A percentile compares a stretch with the other conserved stretches of the same genome.
phyloP scores from a whole-genome alignment of 2,329 filamentous ascomycete species.

The Arthrobotrys conoides region DNA sequence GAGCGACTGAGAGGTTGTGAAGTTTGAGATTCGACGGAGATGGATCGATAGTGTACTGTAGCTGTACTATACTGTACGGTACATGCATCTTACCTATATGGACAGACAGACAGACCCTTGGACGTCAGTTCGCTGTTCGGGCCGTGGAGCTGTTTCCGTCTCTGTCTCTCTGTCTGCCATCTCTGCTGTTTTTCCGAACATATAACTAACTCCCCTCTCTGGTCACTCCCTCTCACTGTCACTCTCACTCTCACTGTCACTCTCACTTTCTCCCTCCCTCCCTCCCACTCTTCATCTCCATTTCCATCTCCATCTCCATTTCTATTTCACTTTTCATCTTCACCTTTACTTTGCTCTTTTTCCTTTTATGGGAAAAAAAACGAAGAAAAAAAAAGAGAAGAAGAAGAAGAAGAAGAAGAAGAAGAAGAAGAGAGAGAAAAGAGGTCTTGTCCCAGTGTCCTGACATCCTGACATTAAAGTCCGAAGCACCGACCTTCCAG shows the following conservation, averaged over 20 bases:
- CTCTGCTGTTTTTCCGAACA: constrained; percentile 3
- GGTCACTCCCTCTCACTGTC: not conserved
- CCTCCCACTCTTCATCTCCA: too few relatives aligned
- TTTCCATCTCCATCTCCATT: too few relatives aligned
- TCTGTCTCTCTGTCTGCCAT: not conserved
- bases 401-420: not conserved
- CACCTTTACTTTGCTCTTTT: too few relatives aligned
- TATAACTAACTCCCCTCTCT: not conserved
- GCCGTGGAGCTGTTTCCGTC: constrained; percentile 7
- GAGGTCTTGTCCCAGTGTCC: not conserved
- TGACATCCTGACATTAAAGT: constrained; percentile 1
- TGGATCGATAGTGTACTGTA: not conserved
- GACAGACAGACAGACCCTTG: constrained; percentile 3
- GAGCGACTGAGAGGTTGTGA: not conserved
- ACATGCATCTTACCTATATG: too few relatives aligned
- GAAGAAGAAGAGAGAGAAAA: not conserved
- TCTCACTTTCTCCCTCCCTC: not conserved
- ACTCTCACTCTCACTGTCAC: not conserved
- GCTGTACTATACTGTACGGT: too few relatives aligned
- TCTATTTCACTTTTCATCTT: too few relatives aligned
- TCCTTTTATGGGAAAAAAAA: too few relatives aligned
- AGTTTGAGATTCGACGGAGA: not conserved
- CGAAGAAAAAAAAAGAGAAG: too few relatives aligned
- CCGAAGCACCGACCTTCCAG: constrained; percentile 43
- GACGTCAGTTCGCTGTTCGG: constrained; percentile 33